Percentiles rank a stretch among this genome's conserved stretches.
phyloP scores from a whole-genome alignment of 495 filamentous ascomycete species.

The Bombardia bombarda region DNA sequence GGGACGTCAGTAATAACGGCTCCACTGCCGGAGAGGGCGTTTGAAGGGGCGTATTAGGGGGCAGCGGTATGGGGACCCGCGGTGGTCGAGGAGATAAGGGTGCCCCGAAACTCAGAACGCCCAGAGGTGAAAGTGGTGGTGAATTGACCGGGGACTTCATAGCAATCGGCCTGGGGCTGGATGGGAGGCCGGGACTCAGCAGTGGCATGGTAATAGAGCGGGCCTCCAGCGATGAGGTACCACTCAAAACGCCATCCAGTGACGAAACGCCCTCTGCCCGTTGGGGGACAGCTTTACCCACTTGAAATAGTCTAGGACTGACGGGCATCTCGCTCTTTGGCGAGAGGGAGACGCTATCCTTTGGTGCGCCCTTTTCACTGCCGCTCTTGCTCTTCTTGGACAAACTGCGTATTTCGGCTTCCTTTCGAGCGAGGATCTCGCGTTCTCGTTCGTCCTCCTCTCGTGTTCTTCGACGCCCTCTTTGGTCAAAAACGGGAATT shows the following conservation, averaged over 20 bases:
- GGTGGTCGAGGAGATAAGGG: constrained; percentile 68
- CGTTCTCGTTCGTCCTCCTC: constrained; percentile 81
- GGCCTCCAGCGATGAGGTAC: constrained; percentile 18
- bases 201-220: constrained; percentile 45
- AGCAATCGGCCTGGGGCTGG: constrained; percentile 79
- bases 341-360: constrained; percentile 15
- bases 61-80: constrained; percentile 56
- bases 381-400: constrained; percentile 55
- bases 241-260: constrained; percentile 43
- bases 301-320: constrained; percentile 24
- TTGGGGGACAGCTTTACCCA: constrained; percentile 18
- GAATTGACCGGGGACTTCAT: constrained; percentile 63
- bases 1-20: constrained; percentile 25
- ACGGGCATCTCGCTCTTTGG: constrained; percentile 14
- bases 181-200: constrained; percentile 79
- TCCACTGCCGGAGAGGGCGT: constrained; percentile 38
- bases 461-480: constrained; percentile 78
- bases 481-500: constrained; percentile 42
- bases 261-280: constrained; percentile 23
- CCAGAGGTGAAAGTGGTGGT: constrained; percentile 59
- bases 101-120: constrained; percentile 41
- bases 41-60: constrained; percentile 54
- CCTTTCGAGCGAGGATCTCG: constrained; percentile 54
- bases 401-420: constrained; percentile 54
- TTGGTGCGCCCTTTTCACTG: constrained; percentile 35